phyloP scores from a whole-genome alignment of 345 rosid genomes.

The Passiflora organensis region DNA sequence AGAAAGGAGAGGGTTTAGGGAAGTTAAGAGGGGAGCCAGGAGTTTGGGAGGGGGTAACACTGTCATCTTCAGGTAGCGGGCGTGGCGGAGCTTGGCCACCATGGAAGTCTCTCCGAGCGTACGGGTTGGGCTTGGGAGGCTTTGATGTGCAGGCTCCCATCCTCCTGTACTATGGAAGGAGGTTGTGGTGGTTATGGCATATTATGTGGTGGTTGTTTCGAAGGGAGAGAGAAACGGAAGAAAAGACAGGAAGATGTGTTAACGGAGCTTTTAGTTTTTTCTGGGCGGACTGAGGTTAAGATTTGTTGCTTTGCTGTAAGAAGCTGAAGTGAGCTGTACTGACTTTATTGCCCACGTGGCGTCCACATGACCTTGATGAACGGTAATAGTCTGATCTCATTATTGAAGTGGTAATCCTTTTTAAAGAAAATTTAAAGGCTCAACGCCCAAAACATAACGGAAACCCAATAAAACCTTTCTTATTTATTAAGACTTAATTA shows the following conservation, averaged over 20 bases:
- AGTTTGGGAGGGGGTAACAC: conserved; percentile 23
- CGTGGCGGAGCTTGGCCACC: background rate
- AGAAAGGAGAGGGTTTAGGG: conserved; percentile 54
- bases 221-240: background rate
- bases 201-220: background rate
- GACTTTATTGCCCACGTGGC: background rate
- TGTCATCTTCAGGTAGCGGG: conserved; percentile 22
- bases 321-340: background rate
- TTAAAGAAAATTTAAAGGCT: too few species aligned
- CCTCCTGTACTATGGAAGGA: background rate
- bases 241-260: background rate
- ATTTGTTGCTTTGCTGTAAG: background rate
- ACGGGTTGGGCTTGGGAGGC: conserved; percentile 62
- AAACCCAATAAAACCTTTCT: too few species aligned
- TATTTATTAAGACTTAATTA: too few species aligned
- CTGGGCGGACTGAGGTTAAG: background rate
- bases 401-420: too few species aligned
- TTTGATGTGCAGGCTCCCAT: conserved; percentile 85
- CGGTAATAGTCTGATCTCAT: too few species aligned
- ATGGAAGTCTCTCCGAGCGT: conserved; percentile 35
- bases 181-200: conserved; percentile 3
- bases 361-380: background rate
- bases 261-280: background rate
- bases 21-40: conserved; percentile 15
- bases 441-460: too few species aligned